Conservation (phyloP, 192 early-diverging fungal species). For the Gonapodya sp. region DNA sequence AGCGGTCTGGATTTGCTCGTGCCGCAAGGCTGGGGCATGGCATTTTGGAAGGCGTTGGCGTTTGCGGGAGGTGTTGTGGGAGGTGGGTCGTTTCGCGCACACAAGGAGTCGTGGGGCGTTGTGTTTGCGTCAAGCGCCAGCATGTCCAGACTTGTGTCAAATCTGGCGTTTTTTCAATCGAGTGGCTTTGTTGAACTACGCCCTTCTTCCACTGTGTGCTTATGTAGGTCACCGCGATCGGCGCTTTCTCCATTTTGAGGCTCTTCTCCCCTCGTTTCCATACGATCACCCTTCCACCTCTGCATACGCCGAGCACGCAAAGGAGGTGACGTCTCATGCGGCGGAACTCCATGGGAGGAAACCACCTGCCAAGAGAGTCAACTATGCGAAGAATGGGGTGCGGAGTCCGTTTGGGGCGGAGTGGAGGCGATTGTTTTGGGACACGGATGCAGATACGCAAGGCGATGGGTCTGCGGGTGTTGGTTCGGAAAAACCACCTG, state of each 20-base stretch:
- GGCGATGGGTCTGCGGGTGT: conserved; percentile 14
- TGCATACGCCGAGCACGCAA: conserved; percentile 47
- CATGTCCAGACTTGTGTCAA: too few relatives aligned
- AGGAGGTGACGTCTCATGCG: conserved; percentile 24
- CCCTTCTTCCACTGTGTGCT: too few relatives aligned
- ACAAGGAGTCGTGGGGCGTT: background rate
- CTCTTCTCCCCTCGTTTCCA: conserved; percentile 65
- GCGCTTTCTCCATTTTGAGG: conserved; percentile 63
- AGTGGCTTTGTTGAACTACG: too few relatives aligned
- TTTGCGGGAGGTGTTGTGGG: conserved; percentile 79
- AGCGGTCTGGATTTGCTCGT: conserved; percentile 77
- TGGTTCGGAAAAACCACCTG: background rate
- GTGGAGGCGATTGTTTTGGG: conserved; percentile 36
- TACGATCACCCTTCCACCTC: conserved; percentile 71
- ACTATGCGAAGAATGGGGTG: conserved; percentile 63
- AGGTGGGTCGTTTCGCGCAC: background rate
- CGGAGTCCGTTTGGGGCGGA: conserved; percentile 59
- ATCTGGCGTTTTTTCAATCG: too few relatives aligned
- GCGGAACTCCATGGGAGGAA: conserved; percentile 46
- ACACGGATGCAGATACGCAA: background rate
- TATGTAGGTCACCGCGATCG: conserved; percentile 59
- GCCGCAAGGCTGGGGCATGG: conserved; percentile 71
- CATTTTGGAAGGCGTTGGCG: conserved; percentile 77
- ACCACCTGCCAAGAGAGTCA: conserved; percentile 72
- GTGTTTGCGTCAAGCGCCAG: too few relatives aligned